Evolutionary conservation across 176 grass and related monocot genomes (phyloP).

Genomic region (Oryza australiensis): DNA sequence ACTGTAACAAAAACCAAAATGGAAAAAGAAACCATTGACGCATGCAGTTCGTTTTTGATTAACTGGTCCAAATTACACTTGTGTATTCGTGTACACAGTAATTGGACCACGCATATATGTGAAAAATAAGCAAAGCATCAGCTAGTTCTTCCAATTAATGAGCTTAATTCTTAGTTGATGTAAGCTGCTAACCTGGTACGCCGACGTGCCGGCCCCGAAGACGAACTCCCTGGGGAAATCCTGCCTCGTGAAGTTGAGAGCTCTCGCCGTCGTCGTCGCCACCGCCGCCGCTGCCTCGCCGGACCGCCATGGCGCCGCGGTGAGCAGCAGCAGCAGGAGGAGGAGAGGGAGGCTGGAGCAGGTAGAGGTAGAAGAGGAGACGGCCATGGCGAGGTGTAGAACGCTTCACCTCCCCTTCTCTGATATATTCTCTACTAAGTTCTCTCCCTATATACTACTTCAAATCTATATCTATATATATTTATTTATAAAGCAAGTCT

Average conservation of each 20-base stretch:
- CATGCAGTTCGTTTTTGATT: background rate
- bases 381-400: background rate
- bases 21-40: too few relatives aligned
- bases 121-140: background rate
- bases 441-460: too few relatives aligned
- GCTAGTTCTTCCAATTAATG: background rate
- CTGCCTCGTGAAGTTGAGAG: conserved; percentile 64
- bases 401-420: too few relatives aligned
- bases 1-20: conserved; percentile 20
- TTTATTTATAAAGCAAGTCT: too few relatives aligned
- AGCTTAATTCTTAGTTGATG: background rate
- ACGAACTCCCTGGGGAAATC: conserved; percentile 77
- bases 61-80: background rate
- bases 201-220: conserved; percentile 81
- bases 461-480: too few relatives aligned
- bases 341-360: background rate
- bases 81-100: background rate
- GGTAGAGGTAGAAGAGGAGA: background rate
- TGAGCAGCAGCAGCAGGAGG: background rate
- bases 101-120: background rate
- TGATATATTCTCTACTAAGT: too few relatives aligned
- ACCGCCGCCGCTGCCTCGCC: conserved; percentile 1
- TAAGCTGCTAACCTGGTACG: conserved; percentile 57
- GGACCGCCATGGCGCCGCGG: conserved; percentile 38
- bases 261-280: background rate